Percentiles rank a stretch among this genome's conserved stretches.
phyloP scores from a whole-genome alignment of 352 stramenopile species.

The Pythium rhizo-oryzae region DNA sequence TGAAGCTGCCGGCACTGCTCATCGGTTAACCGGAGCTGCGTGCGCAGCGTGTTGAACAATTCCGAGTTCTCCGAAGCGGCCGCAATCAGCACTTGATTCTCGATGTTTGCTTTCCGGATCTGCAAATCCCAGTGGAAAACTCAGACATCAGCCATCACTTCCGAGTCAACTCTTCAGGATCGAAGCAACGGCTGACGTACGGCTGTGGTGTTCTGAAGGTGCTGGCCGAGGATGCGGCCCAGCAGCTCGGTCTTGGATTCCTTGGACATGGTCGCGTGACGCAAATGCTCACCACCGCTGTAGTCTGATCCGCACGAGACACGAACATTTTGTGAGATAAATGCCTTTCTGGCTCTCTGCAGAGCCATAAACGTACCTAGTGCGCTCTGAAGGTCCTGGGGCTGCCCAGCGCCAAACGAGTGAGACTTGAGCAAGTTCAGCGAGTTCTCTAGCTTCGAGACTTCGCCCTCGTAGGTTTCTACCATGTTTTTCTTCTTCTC shows the following conservation, averaged over 20 bases:
- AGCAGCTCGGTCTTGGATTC: slow-evolving; percentile 85
- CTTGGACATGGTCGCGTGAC: slow-evolving; percentile 83
- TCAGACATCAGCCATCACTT: not conserved
- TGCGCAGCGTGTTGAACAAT: slow-evolving; percentile 51
- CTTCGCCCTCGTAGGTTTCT: slow-evolving; percentile 84
- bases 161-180: not conserved
- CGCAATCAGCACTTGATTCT: slow-evolving; percentile 81
- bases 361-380: slow-evolving; percentile 46
- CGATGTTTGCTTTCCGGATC: slow-evolving; percentile 79
- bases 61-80: slow-evolving; percentile 63
- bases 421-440: slow-evolving; percentile 80
- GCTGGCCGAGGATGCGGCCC: slow-evolving; percentile 74
- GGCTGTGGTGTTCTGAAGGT: slow-evolving; percentile 73
- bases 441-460: slow-evolving; percentile 87
- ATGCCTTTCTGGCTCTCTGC: too few species aligned
- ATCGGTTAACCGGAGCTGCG: slow-evolving; percentile 64
- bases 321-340: not conserved
- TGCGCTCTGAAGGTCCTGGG: slow-evolving; percentile 65
- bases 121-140: slow-evolving; percentile 22
- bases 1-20: slow-evolving; percentile 71
- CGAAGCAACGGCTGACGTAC: slow-evolving; percentile 38
- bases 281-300: slow-evolving; percentile 74
- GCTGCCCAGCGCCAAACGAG: slow-evolving; percentile 70
- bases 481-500: slow-evolving; percentile 91
- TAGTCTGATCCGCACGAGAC: slow-evolving; percentile 47